These are phyloP conservation scores for Quercus wislizeni DNA, from an alignment of 306 rosid genomes.

Conservation along the genomic window DNA sequence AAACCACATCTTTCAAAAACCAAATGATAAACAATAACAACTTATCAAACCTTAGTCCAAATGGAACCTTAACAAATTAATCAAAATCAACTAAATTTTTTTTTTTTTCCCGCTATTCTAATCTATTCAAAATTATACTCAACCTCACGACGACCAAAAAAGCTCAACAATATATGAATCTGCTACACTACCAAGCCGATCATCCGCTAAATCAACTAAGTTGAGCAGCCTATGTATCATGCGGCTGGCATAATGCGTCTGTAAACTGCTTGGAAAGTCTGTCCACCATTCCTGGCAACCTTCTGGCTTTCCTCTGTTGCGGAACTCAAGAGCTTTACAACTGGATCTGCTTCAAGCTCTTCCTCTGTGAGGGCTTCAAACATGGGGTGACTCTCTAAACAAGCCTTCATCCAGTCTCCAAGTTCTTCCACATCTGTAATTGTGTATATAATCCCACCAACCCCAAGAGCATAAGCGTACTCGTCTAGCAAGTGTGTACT, in stretches of 20 bases:
- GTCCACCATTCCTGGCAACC: conserved; percentile 93
- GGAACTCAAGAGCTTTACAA: conserved; percentile 61
- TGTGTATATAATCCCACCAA: conserved; percentile 88
- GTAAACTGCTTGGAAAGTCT: conserved; percentile 71
- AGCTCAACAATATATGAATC: too few relatives aligned
- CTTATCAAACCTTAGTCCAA: too few relatives aligned
- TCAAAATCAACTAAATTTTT: too few relatives aligned
- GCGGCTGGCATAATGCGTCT: conserved; percentile 55
- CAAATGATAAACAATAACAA: neutral
- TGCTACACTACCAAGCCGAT: neutral
- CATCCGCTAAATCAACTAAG: neutral
- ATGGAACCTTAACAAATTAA: too few relatives aligned
- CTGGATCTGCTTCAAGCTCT: conserved; percentile 87
- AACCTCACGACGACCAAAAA: too few relatives aligned
- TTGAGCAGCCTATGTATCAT: conserved; percentile 33
- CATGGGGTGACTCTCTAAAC: conserved; percentile 85
- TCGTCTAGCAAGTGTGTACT: conserved; percentile 86
- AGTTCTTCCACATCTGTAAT: conserved; percentile 95
- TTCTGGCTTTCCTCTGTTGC: conserved; percentile 99
- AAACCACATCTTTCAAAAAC: neutral
- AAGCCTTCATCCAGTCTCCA: conserved; percentile 90
- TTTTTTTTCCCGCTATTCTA: too few relatives aligned
- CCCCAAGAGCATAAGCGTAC: conserved; percentile 72
- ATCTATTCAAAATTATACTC: too few relatives aligned
- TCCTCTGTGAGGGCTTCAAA: conserved; percentile 64